Evolutionary conservation across 768 basidiomycete genomes (phyloP).

Genomic region (Solioccasus polychromus): DNA sequence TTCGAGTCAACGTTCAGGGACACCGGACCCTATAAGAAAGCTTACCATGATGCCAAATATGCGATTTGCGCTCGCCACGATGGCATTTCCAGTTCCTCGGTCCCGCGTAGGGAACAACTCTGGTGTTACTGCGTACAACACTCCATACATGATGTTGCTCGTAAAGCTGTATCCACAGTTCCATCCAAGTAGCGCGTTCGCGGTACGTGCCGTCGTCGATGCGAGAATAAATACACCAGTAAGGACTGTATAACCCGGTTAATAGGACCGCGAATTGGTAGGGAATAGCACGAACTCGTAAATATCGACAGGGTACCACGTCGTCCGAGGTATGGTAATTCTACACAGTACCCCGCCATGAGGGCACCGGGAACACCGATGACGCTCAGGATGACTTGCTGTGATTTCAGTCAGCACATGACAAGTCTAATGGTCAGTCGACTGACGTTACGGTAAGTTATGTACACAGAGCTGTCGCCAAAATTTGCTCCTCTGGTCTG

Average conservation of each 20-base stretch:
- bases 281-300: slow-evolving; percentile 34
- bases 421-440: neutral
- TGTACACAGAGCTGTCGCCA: slow-evolving; percentile 66
- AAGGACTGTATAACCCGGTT: slow-evolving; percentile 29
- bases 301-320: slow-evolving; percentile 52
- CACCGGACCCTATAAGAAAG: neutral
- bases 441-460: slow-evolving; percentile 69
- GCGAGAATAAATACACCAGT: slow-evolving; percentile 60
- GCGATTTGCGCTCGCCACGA: slow-evolving; percentile 51
- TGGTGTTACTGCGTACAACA: slow-evolving; percentile 41
- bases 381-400: slow-evolving; percentile 57
- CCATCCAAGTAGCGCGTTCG: slow-evolving; percentile 52
- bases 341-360: slow-evolving; percentile 52
- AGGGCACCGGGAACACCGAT: slow-evolving; percentile 58
- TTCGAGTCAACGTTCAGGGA: neutral
- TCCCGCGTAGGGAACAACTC: slow-evolving; percentile 54
- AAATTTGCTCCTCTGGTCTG: slow-evolving; percentile 64
- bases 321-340: slow-evolving; percentile 48
- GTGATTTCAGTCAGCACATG: slow-evolving; percentile 5
- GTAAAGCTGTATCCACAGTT: slow-evolving; percentile 59
- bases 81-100: slow-evolving; percentile 54
- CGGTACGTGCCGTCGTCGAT: slow-evolving; percentile 53
- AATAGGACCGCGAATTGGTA: neutral
- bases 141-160: slow-evolving; percentile 56
- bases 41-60: slow-evolving; percentile 59